Base-by-base conservation (phyloP, 106 monocot genomes). In the Platanthera guangdongensis region DNA sequence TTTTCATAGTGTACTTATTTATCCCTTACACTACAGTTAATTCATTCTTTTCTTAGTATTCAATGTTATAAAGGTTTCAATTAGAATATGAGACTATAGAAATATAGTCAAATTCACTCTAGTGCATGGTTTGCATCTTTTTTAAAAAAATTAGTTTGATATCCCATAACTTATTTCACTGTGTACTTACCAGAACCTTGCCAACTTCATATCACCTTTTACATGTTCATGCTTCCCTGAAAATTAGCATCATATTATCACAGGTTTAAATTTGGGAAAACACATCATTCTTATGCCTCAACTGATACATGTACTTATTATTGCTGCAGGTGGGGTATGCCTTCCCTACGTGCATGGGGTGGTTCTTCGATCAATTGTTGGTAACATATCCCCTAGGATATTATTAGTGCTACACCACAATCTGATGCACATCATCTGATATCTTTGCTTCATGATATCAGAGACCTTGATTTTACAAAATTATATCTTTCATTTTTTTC, bases 241-340 rank as follows among this genome's bases (percentile, higher is more conserved):
- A 13, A 3, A 12, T 68, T 68, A 30, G 18, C 25, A 32, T 12
- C 3, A 68, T 68, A 39, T 68, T 68, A 68, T 68, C 39, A 45
- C 68, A 68, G 68, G 68, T 68, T 68, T 32, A 39, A 68, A 11
- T 68, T 68, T 32, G 68, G 68, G 68, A 68, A 68, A 68, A 68
- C 68, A 68, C 68, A 68, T 68, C 45, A 32, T 68, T 68, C 68
- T 9, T 68, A 68, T 68, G 68, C 39, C 9, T 45, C 68, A 68
- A 30, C 45, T 68, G 68, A 68, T 68, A 68, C 68, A 32, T 68
- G 28, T 68, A 68, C 68, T 68, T 68, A 12, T 39, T 68, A 39
- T 28, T 39, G 68, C 39, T 28, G 39, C 68, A 68, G 68, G 68
- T 68, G 68, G 30, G 68, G 30, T 68, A 68, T 32, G 68, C 1